A percentile compares a stretch with the other conserved stretches of the same genome.
phyloP scores from a whole-genome alignment of 306 rosid genomes.

The Senna siamea region DNA sequence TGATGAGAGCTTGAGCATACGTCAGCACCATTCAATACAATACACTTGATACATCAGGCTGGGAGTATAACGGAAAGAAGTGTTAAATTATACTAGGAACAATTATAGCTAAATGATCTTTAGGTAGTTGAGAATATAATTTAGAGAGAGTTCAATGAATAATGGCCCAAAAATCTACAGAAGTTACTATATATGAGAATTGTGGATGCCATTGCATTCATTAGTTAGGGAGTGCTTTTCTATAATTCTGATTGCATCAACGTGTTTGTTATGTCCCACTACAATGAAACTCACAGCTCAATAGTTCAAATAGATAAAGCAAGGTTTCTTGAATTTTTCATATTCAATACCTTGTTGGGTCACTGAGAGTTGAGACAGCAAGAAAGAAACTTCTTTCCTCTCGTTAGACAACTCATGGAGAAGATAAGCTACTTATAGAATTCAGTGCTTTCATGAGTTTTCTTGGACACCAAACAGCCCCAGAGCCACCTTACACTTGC shows the following conservation, averaged over 20 bases:
- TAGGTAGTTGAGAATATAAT: not conserved
- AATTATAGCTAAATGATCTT: not conserved
- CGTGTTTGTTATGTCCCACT: not conserved
- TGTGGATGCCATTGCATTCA: not conserved
- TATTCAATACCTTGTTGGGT: not conserved
- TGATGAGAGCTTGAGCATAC: not conserved
- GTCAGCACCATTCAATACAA: not conserved
- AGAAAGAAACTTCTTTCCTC: not conserved
- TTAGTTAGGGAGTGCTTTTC: not conserved
- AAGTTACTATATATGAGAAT: not conserved
- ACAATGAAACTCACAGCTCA: not conserved
- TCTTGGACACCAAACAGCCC: constrained; percentile 14
- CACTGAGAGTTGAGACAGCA: not conserved
- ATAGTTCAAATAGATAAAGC: not conserved
- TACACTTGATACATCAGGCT: too few relatives aligned
- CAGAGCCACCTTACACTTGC: not conserved
- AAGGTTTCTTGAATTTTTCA: not conserved
- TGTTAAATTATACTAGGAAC: not conserved
- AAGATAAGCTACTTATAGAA: not conserved
- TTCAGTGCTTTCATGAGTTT: constrained; percentile 14
- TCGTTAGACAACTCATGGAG: not conserved
- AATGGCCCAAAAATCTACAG: not conserved
- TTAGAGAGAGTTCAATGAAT: not conserved
- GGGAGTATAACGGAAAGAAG: too few relatives aligned
- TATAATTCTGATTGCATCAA: not conserved